Base-by-base conservation (phyloP, 2,329 filamentous ascomycete species). In the Talaromyces sp. region DNA sequence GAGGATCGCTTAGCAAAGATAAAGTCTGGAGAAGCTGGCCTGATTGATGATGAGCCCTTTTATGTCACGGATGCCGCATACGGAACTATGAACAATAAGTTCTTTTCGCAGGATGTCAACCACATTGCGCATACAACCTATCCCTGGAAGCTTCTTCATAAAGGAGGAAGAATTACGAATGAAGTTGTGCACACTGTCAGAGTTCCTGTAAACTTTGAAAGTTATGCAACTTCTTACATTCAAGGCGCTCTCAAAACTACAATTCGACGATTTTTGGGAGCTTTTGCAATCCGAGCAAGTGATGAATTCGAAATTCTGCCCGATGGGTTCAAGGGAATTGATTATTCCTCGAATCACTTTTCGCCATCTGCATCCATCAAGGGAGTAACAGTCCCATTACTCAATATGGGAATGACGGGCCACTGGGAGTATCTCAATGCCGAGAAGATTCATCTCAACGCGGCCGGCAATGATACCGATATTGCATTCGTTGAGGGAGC, bases 351-450 rank as follows among this genome's bases (percentile, higher is more conserved):
- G 2, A 54, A 40, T 20, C 58, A 61, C 14, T 49, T 55, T 29
- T 49, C 51, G 2, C 60, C 56, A 3, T 20, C 56, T 13, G 46
- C 30, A 6, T 50, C 55, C 2, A 56, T 56, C 4, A 40, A 32
- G 14, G 57, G 55, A 13, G 51, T 62, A 43, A 45, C 4, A 1
- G 55, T 57, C 4, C 60, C 59, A 0, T 35, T 58, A 14, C 44
- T 61, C 16, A 51, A 49, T 3, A 57, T 59, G 56, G 53, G 56
- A 7, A 58, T 51, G 41, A 64, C 61, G 0, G 61, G 59, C 3
- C 59, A 62, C 41, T 64, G 47, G 32, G 61, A 62, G 44, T 61
- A 59, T 17, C 41, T 63, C 27, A 62, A 61, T 29, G 54, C 54
- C 3, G 61, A 63, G 52, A 62, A 62, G 30, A 51, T 54, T 1